Evolutionary conservation across 2,329 filamentous ascomycete genomes (phyloP).

Genomic region (Xylariaceae sp.): DNA sequence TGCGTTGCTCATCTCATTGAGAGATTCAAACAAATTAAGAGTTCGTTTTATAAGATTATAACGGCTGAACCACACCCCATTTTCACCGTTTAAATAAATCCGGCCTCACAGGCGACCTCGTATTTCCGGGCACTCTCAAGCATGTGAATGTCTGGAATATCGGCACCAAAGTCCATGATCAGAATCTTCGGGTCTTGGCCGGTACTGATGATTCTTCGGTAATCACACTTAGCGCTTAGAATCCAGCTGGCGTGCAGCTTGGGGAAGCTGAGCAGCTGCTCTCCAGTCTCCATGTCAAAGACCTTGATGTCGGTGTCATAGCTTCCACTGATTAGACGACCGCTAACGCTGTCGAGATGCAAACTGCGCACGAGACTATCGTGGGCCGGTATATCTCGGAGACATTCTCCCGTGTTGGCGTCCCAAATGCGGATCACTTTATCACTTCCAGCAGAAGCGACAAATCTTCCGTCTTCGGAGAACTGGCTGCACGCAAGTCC

Average conservation of each 20-base stretch:
- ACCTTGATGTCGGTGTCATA: slow-evolving; percentile 97
- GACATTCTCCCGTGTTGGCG: slow-evolving; percentile 78
- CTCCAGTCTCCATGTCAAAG: slow-evolving; percentile 77
- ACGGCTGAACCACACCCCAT: background rate
- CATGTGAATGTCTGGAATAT: slow-evolving; percentile 52
- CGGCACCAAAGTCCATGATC: slow-evolving; percentile 83
- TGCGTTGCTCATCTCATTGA: background rate
- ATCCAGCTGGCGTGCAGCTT: slow-evolving; percentile 97
- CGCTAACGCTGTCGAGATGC: slow-evolving; percentile 82
- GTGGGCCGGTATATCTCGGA: slow-evolving; percentile 77
- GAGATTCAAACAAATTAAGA: background rate
- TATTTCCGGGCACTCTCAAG: slow-evolving; percentile 44
- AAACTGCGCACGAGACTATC: slow-evolving; percentile 80
- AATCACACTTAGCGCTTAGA: slow-evolving; percentile 90
- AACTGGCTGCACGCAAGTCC: slow-evolving; percentile 95
- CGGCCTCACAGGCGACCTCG: slow-evolving; percentile 29
- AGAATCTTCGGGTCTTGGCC: slow-evolving; percentile 90
- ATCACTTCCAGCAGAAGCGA: slow-evolving; percentile 92
- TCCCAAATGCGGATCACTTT: slow-evolving; percentile 95
- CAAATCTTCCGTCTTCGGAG: slow-evolving; percentile 86
- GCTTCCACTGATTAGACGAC: slow-evolving; percentile 81
- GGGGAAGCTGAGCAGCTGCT: slow-evolving; percentile 77
- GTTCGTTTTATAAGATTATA: background rate
- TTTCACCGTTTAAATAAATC: slow-evolving; percentile 30
- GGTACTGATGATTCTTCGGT: slow-evolving; percentile 87